Evolutionary conservation across 805 yeast species (phyloP).

Genomic region (Huiozyma naganishii): DNA sequence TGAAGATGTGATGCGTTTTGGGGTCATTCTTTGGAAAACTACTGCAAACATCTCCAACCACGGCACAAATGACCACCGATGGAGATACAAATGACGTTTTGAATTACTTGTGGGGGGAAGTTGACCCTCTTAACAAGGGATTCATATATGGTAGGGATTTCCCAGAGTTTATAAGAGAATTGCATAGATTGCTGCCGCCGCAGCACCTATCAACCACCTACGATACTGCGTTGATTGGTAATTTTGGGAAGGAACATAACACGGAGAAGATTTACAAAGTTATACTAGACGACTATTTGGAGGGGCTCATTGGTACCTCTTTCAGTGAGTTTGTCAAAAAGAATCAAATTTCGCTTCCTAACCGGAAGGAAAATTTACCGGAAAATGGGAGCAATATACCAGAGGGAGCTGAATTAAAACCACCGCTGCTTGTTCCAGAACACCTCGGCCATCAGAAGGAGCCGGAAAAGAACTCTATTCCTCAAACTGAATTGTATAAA

Average conservation of each 20-base stretch:
- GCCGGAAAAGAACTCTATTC: constrained; percentile 8
- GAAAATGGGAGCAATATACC: too few species aligned
- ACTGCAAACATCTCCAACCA: too few species aligned
- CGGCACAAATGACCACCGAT: too few species aligned
- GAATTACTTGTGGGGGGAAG: neutral
- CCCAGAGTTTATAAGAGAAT: constrained; percentile 11
- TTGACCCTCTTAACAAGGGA: neutral
- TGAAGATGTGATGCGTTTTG: too few species aligned
- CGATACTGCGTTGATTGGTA: constrained; percentile 12
- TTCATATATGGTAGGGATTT: constrained; percentile 22
- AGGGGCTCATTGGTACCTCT: constrained; percentile 25
- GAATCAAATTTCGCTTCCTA: too few species aligned
- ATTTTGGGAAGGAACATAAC: constrained; percentile 24
- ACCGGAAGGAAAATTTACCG: too few species aligned
- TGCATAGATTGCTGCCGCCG: neutral
- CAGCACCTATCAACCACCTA: neutral
- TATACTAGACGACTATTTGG: constrained; percentile 20
- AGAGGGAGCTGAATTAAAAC: neutral
- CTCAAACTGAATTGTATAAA: constrained; percentile 12
- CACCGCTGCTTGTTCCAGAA: too few species aligned
- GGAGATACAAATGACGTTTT: too few species aligned
- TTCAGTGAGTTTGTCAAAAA: constrained; percentile 6
- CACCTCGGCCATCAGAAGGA: neutral
- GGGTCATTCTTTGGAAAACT: too few species aligned
- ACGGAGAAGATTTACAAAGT: constrained; percentile 23